Percentiles rank a stretch among this genome's conserved stretches.
Conservation (phyloP, 306 rosid species). For the Rosa lucieae region DNA sequence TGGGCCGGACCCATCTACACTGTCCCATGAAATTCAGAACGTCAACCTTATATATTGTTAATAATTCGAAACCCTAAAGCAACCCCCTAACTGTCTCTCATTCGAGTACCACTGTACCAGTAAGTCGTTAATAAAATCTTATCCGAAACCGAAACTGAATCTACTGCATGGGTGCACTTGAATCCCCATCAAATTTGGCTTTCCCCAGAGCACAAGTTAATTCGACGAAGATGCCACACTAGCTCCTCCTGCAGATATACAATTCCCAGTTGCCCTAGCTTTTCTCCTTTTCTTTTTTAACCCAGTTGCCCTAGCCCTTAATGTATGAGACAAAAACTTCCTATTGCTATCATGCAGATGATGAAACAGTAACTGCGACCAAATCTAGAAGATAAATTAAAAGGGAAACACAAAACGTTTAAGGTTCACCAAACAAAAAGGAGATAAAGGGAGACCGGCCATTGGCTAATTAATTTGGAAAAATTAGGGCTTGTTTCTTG, state of each 20-base stretch:
- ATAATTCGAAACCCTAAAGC: background rate
- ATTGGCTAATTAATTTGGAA: background rate
- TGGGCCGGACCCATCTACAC: background rate
- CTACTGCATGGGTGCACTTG: background rate
- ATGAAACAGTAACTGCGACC: background rate
- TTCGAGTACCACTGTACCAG: background rate
- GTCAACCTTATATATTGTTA: background rate
- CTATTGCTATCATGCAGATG: background rate
- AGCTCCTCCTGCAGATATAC: background rate
- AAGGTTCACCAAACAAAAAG: slow-evolving; percentile 5
- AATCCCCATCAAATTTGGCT: background rate
- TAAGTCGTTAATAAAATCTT: background rate
- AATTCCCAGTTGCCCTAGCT: background rate
- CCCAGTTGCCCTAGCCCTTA: background rate
- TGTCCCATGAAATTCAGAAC: slow-evolving; percentile 1
- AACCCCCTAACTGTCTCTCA: background rate
- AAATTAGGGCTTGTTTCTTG: background rate
- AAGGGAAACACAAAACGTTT: slow-evolving; percentile 2
- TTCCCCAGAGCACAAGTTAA: background rate
- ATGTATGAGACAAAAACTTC: background rate
- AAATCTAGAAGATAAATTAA: too few relatives aligned
- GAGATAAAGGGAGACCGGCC: background rate
- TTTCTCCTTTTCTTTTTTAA: background rate
- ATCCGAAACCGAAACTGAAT: background rate
- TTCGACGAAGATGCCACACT: background rate